A percentile compares a stretch with the other conserved stretches of the same genome.
Conservation (phyloP, 2,329 filamentous ascomycete genomes). For the Claviceps sp. region DNA sequence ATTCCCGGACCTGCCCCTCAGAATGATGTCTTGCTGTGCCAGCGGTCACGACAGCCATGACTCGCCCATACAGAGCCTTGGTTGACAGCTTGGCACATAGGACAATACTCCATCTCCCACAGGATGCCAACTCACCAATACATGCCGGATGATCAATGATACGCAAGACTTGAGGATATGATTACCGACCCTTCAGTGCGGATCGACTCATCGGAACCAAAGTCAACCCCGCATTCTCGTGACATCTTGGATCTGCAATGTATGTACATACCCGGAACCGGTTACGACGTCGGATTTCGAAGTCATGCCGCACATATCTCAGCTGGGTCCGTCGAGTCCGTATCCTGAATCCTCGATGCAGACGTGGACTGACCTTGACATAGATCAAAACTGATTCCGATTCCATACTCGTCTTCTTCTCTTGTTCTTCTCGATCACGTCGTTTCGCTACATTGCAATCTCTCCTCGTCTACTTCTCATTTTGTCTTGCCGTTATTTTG, state of each 20-base stretch:
- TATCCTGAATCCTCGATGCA: constrained; percentile 8
- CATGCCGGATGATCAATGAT: not conserved
- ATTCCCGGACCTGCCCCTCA: too few relatives aligned
- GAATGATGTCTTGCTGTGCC: not conserved
- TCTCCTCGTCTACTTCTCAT: constrained; percentile 8
- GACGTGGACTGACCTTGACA: constrained; percentile 13
- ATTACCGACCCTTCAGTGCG: not conserved
- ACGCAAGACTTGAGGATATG: not conserved
- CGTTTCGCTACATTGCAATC: not conserved
- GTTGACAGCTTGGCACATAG: not conserved
- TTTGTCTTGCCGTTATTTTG: not conserved
- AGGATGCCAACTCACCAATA: not conserved
- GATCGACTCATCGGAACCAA: not conserved
- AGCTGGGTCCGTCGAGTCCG: constrained; percentile 15
- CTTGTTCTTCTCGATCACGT: constrained; percentile 9
- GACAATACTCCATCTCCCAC: not conserved
- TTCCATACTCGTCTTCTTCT: constrained; percentile 17
- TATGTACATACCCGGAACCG: not conserved
- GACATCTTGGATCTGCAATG: not conserved
- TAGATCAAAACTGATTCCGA: constrained; percentile 45
- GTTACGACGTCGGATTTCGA: too few relatives aligned
- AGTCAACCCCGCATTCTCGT: not conserved
- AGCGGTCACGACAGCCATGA: not conserved
- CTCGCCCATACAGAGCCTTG: not conserved
- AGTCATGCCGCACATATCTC: not conserved